phyloP scores from a whole-genome alignment of 495 filamentous ascomycete genomes.

The Diplogelasinospora grovesii region DNA sequence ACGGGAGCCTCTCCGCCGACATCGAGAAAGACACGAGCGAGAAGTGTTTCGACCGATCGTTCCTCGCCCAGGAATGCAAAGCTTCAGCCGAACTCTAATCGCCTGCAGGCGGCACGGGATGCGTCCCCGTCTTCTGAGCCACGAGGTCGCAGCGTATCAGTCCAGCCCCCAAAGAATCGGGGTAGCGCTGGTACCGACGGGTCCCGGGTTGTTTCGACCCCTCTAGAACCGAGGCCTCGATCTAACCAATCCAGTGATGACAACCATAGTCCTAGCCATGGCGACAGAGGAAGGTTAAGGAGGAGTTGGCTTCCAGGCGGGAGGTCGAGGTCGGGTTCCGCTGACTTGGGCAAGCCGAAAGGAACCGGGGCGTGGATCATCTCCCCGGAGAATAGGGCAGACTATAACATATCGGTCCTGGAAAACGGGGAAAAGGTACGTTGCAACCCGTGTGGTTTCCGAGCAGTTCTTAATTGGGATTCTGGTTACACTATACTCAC shows the following conservation, averaged over 20 bases:
- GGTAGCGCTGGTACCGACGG: constrained; percentile 16
- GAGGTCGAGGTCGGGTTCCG: constrained; percentile 37
- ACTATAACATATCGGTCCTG: constrained; percentile 56
- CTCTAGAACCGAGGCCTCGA: constrained; percentile 3
- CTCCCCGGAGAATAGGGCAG: constrained; percentile 47
- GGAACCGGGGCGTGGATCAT: constrained; percentile 55
- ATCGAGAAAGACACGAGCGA: constrained; percentile 5
- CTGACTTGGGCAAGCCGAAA: constrained; percentile 15
- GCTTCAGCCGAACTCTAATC: constrained; percentile 22
- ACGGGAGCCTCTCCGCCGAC: constrained; percentile 3
- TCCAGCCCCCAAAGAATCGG: constrained; percentile 24
- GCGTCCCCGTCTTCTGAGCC: constrained; percentile 21
- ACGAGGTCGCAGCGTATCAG: constrained; percentile 34
- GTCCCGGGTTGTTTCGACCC: constrained; percentile 20
- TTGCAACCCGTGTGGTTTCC: not conserved
- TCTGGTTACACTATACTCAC: constrained; percentile 1
- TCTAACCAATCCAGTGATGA: constrained; percentile 23
- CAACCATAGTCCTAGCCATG: constrained; percentile 22
- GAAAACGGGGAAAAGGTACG: constrained; percentile 54
- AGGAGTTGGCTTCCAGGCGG: constrained; percentile 40
- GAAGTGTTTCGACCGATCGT: not conserved
- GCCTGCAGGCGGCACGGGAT: constrained; percentile 18
- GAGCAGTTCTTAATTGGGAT: too few relatives aligned
- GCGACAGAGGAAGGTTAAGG: constrained; percentile 24
- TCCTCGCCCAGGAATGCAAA: constrained; percentile 4